These are phyloP conservation scores for Physcomitrium patens DNA, from an alignment of 225 moss, liverwort and hornwort genomes.

Conservation along the genomic window DNA sequence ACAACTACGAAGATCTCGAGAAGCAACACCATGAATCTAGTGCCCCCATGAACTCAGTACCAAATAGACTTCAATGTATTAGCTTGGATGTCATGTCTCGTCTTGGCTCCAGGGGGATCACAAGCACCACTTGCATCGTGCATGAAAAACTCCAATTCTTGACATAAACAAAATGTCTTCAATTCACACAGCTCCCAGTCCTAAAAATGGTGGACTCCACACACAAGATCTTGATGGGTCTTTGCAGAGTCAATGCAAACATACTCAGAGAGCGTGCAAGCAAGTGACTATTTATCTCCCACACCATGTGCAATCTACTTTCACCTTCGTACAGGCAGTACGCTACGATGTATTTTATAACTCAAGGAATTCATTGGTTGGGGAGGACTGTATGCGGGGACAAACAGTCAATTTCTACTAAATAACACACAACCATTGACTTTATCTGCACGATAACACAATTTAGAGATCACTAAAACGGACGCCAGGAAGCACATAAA, in stretches of 20 bases:
- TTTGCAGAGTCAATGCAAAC: constrained; percentile 33
- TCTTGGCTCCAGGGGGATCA: constrained; percentile 9
- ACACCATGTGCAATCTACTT: constrained; percentile 34
- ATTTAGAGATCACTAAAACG: constrained; percentile 28
- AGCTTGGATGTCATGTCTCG: neutral
- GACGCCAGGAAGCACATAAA: constrained; percentile 23
- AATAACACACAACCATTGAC: constrained; percentile 41
- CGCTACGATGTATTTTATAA: constrained; percentile 30
- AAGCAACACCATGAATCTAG: neutral
- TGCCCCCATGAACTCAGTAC: neutral
- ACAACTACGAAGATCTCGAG: neutral
- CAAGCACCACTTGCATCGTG: constrained; percentile 24
- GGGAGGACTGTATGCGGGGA: constrained; percentile 31
- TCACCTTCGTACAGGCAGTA: constrained; percentile 45
- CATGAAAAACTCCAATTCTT: constrained; percentile 5
- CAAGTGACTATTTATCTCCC: constrained; percentile 37
- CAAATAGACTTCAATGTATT: neutral
- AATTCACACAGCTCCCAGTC: constrained; percentile 15
- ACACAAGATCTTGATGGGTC: constrained; percentile 34
- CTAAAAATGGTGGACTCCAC: constrained; percentile 28
- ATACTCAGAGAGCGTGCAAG: constrained; percentile 36
- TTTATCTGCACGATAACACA: constrained; percentile 45
- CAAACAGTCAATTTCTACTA: constrained; percentile 36
- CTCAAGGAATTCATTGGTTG: constrained; percentile 40
- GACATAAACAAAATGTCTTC: constrained; percentile 13